Evolutionary conservation across 1,284 basidiomycete genomes (phyloP).

Genomic region (Ustilago lituana): DNA sequence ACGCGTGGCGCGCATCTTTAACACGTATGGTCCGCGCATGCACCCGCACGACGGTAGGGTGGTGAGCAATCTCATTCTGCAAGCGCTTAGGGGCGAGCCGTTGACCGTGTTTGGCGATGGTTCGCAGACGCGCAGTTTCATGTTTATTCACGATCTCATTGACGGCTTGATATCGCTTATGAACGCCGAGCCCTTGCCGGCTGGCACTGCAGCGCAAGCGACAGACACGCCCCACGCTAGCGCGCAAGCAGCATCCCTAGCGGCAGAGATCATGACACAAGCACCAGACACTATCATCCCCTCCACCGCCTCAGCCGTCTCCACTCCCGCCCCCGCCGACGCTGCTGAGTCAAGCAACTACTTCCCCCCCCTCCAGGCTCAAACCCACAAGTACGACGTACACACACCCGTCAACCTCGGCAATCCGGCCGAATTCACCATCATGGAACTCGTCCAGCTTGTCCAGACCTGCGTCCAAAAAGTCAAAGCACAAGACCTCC

Average conservation of each 20-base stretch:
- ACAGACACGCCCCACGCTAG: too few relatives aligned
- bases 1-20: constrained; percentile 59
- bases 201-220: too few relatives aligned
- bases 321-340: constrained; percentile 10
- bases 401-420: constrained; percentile 84
- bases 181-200: constrained; percentile 39
- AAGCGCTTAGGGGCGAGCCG: constrained; percentile 92
- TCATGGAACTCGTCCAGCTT: constrained; percentile 70
- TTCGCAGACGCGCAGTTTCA: constrained; percentile 91
- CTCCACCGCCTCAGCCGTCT: constrained; percentile 13
- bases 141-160: constrained; percentile 73
- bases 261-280: constrained; percentile 31
- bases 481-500: constrained; percentile 24
- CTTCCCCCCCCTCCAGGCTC: neutral
- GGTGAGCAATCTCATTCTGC: constrained; percentile 97
- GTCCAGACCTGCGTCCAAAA: constrained; percentile 59
- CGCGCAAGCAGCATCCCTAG: constrained; percentile 68
- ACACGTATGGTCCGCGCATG: constrained; percentile 72
- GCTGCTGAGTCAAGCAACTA: neutral
- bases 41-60: constrained; percentile 95
- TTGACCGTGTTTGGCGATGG: constrained; percentile 98
- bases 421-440: constrained; percentile 91
- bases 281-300: constrained; percentile 34
- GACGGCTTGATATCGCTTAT: constrained; percentile 68
- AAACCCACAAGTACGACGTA: constrained; percentile 31